Percentiles rank a stretch among this genome's conserved stretches.
These are phyloP conservation scores for Schizophyllum commune DNA, from an alignment of 1,284 basidiomycete species.

Conservation along the genomic window DNA sequence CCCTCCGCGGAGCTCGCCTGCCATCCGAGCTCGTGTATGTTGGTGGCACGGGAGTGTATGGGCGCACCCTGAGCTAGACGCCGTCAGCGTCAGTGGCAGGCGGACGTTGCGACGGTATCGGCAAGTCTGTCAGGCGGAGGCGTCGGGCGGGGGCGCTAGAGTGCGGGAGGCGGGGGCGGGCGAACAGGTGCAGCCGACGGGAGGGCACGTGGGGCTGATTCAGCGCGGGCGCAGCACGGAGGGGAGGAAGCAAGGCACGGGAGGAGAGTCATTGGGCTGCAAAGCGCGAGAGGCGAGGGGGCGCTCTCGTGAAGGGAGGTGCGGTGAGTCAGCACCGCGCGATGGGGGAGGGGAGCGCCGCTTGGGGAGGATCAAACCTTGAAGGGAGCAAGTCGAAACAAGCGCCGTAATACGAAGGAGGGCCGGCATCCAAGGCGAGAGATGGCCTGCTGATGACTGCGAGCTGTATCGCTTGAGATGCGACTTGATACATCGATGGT, in stretches of 20 bases:
- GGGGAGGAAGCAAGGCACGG: background rate
- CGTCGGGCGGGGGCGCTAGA: background rate
- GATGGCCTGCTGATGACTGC: background rate
- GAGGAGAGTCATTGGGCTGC: background rate
- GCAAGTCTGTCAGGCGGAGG: background rate
- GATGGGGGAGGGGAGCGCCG: background rate
- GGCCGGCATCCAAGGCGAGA: too few species aligned
- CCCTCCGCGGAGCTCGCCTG: background rate
- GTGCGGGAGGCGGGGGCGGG: background rate
- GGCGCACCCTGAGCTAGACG: background rate
- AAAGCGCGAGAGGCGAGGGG: background rate
- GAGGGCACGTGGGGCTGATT: background rate
- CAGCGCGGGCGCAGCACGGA: background rate
- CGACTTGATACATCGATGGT: too few species aligned
- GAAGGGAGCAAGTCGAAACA: background rate
- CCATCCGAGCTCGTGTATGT: background rate
- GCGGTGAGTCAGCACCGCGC: background rate
- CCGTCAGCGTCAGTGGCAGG: background rate
- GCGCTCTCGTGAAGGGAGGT: background rate
- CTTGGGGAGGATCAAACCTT: background rate
- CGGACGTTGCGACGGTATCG: background rate
- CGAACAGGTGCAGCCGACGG: background rate
- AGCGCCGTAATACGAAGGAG: too few species aligned
- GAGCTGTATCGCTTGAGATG: too few species aligned
- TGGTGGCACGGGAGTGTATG: background rate